These are phyloP conservation scores for fission yeast (Schizosaccharomyces pombe) DNA, from an alignment of 805 yeast genomes.

Conservation along the genomic window DNA sequence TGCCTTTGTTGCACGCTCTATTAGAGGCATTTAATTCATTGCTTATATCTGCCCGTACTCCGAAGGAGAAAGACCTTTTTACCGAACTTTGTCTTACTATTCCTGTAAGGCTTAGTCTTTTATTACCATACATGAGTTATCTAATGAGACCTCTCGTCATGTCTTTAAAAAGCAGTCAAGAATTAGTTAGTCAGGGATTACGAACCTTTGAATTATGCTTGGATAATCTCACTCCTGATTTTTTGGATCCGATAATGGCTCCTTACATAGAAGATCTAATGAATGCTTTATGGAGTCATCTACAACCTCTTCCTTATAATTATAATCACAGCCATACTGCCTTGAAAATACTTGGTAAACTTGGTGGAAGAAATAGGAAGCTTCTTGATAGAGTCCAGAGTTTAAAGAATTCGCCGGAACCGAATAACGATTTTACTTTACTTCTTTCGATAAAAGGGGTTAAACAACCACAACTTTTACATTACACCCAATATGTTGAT, in stretches of 20 bases:
- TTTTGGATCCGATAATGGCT: conserved; percentile 88
- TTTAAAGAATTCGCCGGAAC: conserved; percentile 17
- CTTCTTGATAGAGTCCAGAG: conserved; percentile 57
- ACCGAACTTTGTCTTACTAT: conserved; percentile 89
- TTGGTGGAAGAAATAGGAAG: conserved; percentile 86
- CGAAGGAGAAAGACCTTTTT: conserved; percentile 79
- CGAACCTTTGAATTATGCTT: conserved; percentile 88
- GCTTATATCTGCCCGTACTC: conserved; percentile 59
- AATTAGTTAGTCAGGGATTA: conserved; percentile 78
- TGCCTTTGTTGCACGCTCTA: conserved; percentile 71
- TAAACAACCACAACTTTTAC: neutral
- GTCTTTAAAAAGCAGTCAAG: conserved; percentile 76
- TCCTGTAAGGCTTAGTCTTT: conserved; percentile 78
- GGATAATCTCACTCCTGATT: conserved; percentile 85
- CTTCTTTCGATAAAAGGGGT: neutral
- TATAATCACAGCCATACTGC: conserved; percentile 93
- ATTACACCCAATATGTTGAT: neutral
- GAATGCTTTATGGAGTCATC: conserved; percentile 75
- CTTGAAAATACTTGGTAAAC: conserved; percentile 71
- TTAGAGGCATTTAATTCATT: conserved; percentile 67
- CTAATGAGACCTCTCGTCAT: conserved; percentile 76
- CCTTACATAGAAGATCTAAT: conserved; percentile 88
- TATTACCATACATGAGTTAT: conserved; percentile 77
- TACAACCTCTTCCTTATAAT: conserved; percentile 78
- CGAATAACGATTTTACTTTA: neutral